Evolutionary conservation across 495 filamentous ascomycete species (phyloP).

Genomic region (Bombardia bombarda): DNA sequence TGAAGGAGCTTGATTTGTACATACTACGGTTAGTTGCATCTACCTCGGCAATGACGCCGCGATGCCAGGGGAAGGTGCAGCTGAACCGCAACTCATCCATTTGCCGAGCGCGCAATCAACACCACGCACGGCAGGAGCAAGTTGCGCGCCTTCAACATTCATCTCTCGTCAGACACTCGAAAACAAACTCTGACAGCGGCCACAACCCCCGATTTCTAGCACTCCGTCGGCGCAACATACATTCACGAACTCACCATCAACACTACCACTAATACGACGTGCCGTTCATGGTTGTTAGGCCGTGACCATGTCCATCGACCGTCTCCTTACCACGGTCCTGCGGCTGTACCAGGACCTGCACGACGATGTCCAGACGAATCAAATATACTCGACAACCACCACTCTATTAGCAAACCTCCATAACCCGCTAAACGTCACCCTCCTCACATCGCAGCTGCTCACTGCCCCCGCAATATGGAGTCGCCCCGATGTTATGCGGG

Average conservation of each 20-base stretch:
- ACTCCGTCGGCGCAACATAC: too few species aligned
- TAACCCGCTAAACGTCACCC: constrained; percentile 84
- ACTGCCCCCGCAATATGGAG: constrained; percentile 79
- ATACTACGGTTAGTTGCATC: constrained; percentile 5
- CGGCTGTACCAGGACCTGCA: constrained; percentile 42
- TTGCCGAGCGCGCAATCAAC: too few species aligned
- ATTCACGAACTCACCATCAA: too few species aligned
- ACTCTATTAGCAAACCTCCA: constrained; percentile 73
- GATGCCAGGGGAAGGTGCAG: too few species aligned
- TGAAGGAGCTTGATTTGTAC: not conserved
- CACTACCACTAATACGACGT: too few species aligned
- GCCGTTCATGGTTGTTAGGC: too few species aligned
- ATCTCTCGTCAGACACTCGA: too few species aligned
- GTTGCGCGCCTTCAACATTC: too few species aligned
- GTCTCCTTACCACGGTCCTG: constrained; percentile 42
- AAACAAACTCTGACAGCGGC: too few species aligned
- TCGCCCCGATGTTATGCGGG: constrained; percentile 55
- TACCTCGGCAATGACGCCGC: constrained; percentile 7
- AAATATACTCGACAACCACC: constrained; percentile 70
- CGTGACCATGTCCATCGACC: constrained; percentile 40
- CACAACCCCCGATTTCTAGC: too few species aligned
- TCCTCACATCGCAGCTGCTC: constrained; percentile 86
- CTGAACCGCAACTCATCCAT: not conserved
- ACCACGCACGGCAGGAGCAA: too few species aligned
- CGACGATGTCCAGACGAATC: constrained; percentile 39